A percentile compares a stretch with the other conserved stretches of the same genome.
Evolutionary conservation across 352 stramenopile genomes (phyloP).

Genomic region (Phytophthora vignae): DNA sequence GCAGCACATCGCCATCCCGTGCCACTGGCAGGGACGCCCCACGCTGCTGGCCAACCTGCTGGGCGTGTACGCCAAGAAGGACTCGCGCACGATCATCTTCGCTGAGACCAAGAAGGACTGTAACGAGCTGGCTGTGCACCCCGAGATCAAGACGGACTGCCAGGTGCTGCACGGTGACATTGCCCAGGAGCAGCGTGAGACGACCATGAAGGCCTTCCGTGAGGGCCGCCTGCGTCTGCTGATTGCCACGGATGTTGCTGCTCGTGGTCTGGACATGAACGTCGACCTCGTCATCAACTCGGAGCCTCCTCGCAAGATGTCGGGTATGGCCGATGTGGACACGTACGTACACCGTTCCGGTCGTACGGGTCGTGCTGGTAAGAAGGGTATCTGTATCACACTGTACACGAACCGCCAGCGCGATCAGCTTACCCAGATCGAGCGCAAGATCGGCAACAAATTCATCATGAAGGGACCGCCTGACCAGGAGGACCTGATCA

Average conservation of each 20-base stretch:
- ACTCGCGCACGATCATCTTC: slow-evolving; percentile 94
- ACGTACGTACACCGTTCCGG: slow-evolving; percentile 99
- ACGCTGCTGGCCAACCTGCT: slow-evolving; percentile 80
- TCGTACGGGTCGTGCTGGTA: slow-evolving; percentile 95
- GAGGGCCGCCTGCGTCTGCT: slow-evolving; percentile 94
- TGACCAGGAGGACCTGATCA: slow-evolving; percentile 89
- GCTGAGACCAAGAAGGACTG: slow-evolving; percentile 96
- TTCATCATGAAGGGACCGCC: slow-evolving; percentile 90
- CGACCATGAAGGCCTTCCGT: slow-evolving; percentile 97
- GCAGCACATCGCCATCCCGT: slow-evolving; percentile 94
- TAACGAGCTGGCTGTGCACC: slow-evolving; percentile 93
- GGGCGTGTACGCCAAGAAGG: slow-evolving; percentile 87
- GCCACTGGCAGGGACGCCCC: slow-evolving; percentile 90
- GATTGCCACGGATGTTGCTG: slow-evolving; percentile 97
- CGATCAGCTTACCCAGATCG: slow-evolving; percentile 82
- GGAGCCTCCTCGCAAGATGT: slow-evolving; percentile 88
- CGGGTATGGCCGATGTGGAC: slow-evolving; percentile 93
- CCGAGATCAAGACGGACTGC: slow-evolving; percentile 86
- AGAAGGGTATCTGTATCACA: slow-evolving; percentile 97
- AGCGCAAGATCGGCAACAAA: slow-evolving; percentile 90
- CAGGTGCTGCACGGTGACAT: slow-evolving; percentile 98
- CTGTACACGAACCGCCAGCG: slow-evolving; percentile 92
- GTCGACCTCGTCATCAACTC: slow-evolving; percentile 97
- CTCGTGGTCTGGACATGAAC: slow-evolving; percentile 97
- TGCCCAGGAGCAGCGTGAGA: slow-evolving; percentile 96